Conservation (phyloP, 2,329 filamentous ascomycete genomes). For the Aspergillus fumigatiaffinis region DNA sequence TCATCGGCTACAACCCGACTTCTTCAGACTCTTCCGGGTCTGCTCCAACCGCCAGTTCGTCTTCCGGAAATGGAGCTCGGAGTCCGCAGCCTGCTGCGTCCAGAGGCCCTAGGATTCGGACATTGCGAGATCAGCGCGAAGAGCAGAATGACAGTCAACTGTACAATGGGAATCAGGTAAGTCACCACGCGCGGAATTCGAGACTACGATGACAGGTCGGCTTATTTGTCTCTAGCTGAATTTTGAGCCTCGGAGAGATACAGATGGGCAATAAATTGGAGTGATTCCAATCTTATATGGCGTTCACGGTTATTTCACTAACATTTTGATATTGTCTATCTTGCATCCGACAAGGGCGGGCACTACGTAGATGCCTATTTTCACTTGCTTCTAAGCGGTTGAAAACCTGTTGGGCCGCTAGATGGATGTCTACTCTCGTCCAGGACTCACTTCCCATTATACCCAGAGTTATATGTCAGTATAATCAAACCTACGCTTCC, state of each 20-base stretch:
- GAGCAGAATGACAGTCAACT: slow-evolving; percentile 63
- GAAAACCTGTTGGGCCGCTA: neutral
- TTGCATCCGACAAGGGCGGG: neutral
- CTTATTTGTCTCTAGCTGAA: slow-evolving; percentile 15
- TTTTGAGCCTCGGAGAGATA: slow-evolving; percentile 17
- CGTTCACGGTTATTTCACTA: neutral
- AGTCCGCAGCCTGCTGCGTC: slow-evolving; percentile 13
- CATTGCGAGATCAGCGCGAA: slow-evolving; percentile 53
- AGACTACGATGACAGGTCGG: neutral
- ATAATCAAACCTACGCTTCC: neutral
- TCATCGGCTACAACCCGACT: slow-evolving; percentile 39
- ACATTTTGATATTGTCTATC: neutral
- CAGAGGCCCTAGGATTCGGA: slow-evolving; percentile 44
- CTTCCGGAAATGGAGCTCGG: slow-evolving; percentile 5
- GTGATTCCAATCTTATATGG: neutral
- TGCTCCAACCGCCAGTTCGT: slow-evolving; percentile 5
- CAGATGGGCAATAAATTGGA: slow-evolving; percentile 7
- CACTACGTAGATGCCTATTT: neutral
- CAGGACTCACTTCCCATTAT: neutral
- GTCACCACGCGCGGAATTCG: neutral
- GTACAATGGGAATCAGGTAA: slow-evolving; percentile 87
- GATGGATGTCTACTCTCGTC: neutral
- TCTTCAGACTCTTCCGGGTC: slow-evolving; percentile 11
- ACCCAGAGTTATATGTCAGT: neutral
- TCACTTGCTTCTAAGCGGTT: neutral